phyloP scores from a whole-genome alignment of 108 stramenopile species.

The Pseudonitzschia multiseries region DNA sequence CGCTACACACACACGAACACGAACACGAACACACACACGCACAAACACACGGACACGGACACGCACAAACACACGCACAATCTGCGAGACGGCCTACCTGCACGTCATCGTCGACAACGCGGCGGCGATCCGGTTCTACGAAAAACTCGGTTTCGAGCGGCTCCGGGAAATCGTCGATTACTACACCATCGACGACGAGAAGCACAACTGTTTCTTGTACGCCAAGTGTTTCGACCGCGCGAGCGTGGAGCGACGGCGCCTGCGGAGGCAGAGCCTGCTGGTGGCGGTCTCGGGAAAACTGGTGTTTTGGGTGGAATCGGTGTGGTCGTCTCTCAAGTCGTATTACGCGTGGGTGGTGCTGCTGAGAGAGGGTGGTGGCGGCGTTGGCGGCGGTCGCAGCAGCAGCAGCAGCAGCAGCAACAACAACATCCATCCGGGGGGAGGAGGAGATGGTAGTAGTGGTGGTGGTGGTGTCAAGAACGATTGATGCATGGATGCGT shows the following conservation, averaged over 20 bases:
- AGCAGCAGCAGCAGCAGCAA: too few relatives aligned
- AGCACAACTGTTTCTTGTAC: slow-evolving; percentile 76
- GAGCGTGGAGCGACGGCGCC: neutral
- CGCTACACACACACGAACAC: too few relatives aligned
- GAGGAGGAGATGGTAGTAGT: too few relatives aligned
- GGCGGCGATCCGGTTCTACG: slow-evolving; percentile 81
- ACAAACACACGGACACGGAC: neutral
- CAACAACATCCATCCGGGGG: too few relatives aligned
- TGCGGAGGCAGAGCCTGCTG: neutral
- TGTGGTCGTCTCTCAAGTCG: neutral
- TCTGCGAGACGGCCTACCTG: slow-evolving; percentile 43
- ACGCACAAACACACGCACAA: slow-evolving; percentile 41
- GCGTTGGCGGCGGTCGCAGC: too few relatives aligned
- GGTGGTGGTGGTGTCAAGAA: too few relatives aligned
- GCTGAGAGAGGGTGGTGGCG: too few relatives aligned
- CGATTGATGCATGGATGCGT: too few relatives aligned
- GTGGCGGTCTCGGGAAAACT: too few relatives aligned
- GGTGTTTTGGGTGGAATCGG: neutral
- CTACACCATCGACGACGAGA: slow-evolving; percentile 66
- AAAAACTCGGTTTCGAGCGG: slow-evolving; percentile 69
- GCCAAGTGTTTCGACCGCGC: slow-evolving; percentile 67
- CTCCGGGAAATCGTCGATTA: slow-evolving; percentile 75
- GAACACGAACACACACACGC: too few relatives aligned
- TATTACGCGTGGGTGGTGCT: too few relatives aligned
- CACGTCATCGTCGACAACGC: slow-evolving; percentile 78